phyloP scores from a whole-genome alignment of 2,329 filamentous ascomycete genomes.

The Penicillium sp. region DNA sequence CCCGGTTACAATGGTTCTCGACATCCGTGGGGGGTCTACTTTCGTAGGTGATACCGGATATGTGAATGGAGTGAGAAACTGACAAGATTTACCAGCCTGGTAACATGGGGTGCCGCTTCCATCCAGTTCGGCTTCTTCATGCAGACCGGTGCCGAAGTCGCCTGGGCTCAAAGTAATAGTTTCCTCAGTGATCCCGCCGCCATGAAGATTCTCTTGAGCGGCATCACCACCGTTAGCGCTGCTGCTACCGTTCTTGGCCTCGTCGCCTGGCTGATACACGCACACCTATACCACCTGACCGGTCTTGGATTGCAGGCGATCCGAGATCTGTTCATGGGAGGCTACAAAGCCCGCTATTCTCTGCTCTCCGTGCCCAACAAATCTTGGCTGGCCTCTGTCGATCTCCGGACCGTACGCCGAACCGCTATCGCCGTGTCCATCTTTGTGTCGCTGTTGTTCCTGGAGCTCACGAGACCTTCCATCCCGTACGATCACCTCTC shows the following conservation, averaged over 20 bases:
- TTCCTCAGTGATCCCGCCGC: constrained; percentile 36
- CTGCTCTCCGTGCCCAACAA: constrained; percentile 18
- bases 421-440: constrained; percentile 16
- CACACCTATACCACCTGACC: constrained; percentile 28
- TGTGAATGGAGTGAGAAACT: neutral
- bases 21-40: constrained; percentile 25
- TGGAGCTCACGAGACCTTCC: constrained; percentile 28
- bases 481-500: constrained; percentile 39
- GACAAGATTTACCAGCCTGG: constrained; percentile 17
- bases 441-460: constrained; percentile 26
- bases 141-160: constrained; percentile 40
- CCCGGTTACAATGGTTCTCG: constrained; percentile 22
- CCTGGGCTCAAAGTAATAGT: constrained; percentile 36
- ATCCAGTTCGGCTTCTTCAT: constrained; percentile 39
- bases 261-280: constrained; percentile 27
- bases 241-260: constrained; percentile 26
- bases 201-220: constrained; percentile 37
- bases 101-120: constrained; percentile 32
- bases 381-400: constrained; percentile 16
- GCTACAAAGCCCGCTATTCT: constrained; percentile 17
- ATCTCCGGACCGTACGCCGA: constrained; percentile 21
- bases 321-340: constrained; percentile 14
- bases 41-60: constrained; percentile 22
- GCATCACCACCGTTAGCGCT: constrained; percentile 28
- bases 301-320: constrained; percentile 22